phyloP scores from a whole-genome alignment of 148 eudicot genomes.

The Amaranthus hypochondriacus region DNA sequence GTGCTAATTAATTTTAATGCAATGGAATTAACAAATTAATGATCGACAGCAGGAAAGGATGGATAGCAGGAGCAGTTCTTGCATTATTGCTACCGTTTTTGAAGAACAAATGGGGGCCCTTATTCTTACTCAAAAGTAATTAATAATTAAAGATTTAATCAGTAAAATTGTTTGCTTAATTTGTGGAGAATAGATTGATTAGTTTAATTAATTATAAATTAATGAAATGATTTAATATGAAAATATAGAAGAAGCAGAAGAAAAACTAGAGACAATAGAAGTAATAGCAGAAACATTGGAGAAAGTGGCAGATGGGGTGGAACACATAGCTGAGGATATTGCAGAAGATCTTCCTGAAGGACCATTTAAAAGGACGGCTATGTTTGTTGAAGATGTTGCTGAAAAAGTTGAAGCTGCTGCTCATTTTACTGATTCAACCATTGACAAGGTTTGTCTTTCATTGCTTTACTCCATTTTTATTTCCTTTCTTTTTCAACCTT shows the following conservation, averaged over 20 bases:
- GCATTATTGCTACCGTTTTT: conserved; percentile 24
- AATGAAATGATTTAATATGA: background rate
- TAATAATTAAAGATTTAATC: no score
- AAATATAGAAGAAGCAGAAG: conserved; percentile 33
- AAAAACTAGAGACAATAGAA: conserved; percentile 27
- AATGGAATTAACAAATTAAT: no score
- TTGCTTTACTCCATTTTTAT: no score
- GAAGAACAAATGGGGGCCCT: conserved; percentile 28
- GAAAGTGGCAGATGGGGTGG: conserved; percentile 40
- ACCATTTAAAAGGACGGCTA: conserved; percentile 20
- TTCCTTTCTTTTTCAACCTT: no score
- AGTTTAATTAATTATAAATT: background rate
- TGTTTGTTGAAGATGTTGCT: conserved; percentile 27
- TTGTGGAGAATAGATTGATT: no score
- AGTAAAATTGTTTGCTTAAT: background rate
- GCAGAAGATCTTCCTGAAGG: conserved; percentile 34
- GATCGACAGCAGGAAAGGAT: conserved; percentile 22
- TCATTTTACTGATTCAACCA: conserved; percentile 26
- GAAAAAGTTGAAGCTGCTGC: conserved; percentile 34
- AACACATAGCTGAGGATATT: conserved; percentile 36
- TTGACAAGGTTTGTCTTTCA: conserved; percentile 33
- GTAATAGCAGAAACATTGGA: conserved; percentile 32
- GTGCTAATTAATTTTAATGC: no score
- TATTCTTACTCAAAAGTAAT: conserved; percentile 21
- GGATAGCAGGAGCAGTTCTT: conserved; percentile 25